These are phyloP conservation scores for Cercophora samala DNA, from an alignment of 495 filamentous ascomycete species.

Conservation along the genomic window DNA sequence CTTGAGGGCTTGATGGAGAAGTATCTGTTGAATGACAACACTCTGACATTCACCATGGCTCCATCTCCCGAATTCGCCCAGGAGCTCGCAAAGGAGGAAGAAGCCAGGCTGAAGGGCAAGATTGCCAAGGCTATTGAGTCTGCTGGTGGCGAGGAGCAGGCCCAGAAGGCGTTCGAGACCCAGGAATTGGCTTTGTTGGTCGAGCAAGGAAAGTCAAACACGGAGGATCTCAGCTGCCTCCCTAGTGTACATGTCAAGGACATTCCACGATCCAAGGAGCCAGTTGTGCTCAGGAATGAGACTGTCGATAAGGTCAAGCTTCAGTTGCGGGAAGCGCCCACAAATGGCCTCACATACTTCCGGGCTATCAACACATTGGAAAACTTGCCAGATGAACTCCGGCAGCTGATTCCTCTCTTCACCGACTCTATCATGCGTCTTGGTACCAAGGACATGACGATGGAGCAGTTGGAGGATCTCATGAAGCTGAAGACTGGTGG, in stretches of 20 bases:
- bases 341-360: constrained; percentile 96
- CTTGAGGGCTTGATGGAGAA: constrained; percentile 83
- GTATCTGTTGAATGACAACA: constrained; percentile 82
- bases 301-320: constrained; percentile 64
- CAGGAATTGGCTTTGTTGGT: constrained; percentile 76
- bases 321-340: constrained; percentile 87
- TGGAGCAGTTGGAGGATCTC: constrained; percentile 91
- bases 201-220: constrained; percentile 76
- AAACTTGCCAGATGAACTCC: constrained; percentile 78
- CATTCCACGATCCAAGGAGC: constrained; percentile 75
- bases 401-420: constrained; percentile 83
- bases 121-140: constrained; percentile 63
- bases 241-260: constrained; percentile 84
- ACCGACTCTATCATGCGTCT: constrained; percentile 89
- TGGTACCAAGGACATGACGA: constrained; percentile 78
- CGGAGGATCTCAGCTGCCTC: constrained; percentile 79
- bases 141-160: constrained; percentile 67
- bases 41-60: constrained; percentile 90
- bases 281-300: constrained; percentile 64
- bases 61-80: constrained; percentile 70
- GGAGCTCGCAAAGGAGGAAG: constrained; percentile 76
- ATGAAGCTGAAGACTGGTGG: constrained; percentile 98
- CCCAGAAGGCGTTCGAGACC: constrained; percentile 62
- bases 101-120: constrained; percentile 62
- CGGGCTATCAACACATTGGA: constrained; percentile 77